A percentile compares a stretch with the other conserved stretches of the same genome.
Evolutionary conservation across 208 protist species (phyloP).

Genomic region (Leishmania tarentolae): DNA sequence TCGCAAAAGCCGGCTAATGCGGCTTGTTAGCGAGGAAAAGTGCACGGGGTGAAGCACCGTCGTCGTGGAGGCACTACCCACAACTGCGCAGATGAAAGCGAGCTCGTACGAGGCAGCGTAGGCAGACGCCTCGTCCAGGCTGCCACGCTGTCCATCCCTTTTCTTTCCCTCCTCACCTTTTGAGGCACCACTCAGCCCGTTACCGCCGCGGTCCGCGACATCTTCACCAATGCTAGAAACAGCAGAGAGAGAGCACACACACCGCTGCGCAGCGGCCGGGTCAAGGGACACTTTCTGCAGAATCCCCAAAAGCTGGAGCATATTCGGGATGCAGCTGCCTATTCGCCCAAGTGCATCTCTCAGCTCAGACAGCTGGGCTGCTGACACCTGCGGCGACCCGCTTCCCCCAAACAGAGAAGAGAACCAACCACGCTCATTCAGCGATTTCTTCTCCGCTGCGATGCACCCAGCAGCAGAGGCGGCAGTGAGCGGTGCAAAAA

Average conservation of each 20-base stretch:
- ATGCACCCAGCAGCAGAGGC: background rate
- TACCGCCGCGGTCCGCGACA: background rate
- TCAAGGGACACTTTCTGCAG: conserved; percentile 24
- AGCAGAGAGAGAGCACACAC: conserved; percentile 23
- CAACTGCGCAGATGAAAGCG: conserved; percentile 23
- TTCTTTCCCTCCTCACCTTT: background rate
- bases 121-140: conserved; percentile 26
- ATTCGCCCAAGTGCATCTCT: conserved; percentile 37
- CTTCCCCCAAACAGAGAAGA: conserved; percentile 47
- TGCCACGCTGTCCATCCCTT: background rate
- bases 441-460: conserved; percentile 6
- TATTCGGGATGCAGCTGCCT: conserved; percentile 42
- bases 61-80: conserved; percentile 13
- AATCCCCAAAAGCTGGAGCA: conserved; percentile 44
- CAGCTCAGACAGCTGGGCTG: conserved; percentile 30
- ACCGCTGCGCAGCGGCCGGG: conserved; percentile 7
- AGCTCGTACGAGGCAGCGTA: conserved; percentile 36
- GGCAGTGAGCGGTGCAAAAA: conserved; percentile 14
- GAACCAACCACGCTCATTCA: conserved; percentile 42
- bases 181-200: background rate
- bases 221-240: conserved; percentile 21
- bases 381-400: conserved; percentile 26
- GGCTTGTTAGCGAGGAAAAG: conserved; percentile 12
- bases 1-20: conserved; percentile 15
- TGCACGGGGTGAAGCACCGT: conserved; percentile 19